These are phyloP conservation scores for Colletotrichum tropicicola DNA, from an alignment of 2,329 filamentous ascomycete species.

Conservation along the genomic window DNA sequence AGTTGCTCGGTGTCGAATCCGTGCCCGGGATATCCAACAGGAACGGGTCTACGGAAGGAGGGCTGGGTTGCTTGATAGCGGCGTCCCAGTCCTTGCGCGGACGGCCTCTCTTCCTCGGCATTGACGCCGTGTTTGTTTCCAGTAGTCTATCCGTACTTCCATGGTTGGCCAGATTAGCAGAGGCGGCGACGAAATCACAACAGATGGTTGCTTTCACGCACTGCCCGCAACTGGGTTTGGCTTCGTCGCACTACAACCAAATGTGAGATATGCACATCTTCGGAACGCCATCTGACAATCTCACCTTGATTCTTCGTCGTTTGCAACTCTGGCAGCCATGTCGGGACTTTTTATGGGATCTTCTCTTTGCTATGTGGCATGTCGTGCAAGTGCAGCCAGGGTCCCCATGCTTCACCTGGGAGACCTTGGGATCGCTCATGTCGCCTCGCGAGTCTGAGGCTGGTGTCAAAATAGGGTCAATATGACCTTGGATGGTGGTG, in stretches of 20 bases:
- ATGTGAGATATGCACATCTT: not conserved
- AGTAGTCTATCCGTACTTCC: not conserved
- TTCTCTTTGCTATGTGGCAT: conserved; percentile 13
- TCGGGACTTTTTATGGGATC: conserved; percentile 32
- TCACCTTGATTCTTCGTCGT: conserved; percentile 32
- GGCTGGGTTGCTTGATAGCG: not conserved
- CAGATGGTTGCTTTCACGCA: conserved; percentile 6
- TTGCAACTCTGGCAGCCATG: conserved; percentile 35
- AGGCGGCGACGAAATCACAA: not conserved
- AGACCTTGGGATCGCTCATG: not conserved
- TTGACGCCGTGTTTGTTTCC: not conserved
- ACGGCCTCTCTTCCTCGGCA: not conserved
- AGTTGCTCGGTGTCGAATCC: not conserved
- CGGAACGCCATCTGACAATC: not conserved
- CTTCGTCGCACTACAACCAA: conserved; percentile 10
- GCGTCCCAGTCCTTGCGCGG: not conserved
- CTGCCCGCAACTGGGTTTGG: conserved; percentile 10
- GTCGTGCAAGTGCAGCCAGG: conserved; percentile 14
- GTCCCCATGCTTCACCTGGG: not conserved
- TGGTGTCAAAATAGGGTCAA: too few relatives aligned
- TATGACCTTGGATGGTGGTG: too few relatives aligned
- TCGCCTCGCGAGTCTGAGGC: not conserved
- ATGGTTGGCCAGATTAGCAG: not conserved
- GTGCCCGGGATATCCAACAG: not conserved
- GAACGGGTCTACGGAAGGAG: not conserved